phyloP scores from a whole-genome alignment of 2,329 filamentous ascomycete genomes.

The Fusarium globosum region DNA sequence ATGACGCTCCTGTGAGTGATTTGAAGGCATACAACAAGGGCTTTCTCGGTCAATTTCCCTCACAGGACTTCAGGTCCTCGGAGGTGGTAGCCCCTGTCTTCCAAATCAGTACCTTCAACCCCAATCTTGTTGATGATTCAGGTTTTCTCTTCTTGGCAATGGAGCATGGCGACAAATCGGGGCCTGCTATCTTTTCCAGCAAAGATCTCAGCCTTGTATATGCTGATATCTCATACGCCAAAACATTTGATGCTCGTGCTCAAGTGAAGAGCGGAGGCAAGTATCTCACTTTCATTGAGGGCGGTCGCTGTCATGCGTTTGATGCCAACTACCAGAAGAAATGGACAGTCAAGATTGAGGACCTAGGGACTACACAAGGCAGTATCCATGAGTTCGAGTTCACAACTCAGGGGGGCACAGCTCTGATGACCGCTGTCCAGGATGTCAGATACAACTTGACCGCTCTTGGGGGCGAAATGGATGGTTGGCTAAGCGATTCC shows the following conservation, averaged over 20 bases:
- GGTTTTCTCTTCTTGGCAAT: constrained; percentile 37
- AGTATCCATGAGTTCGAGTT: constrained; percentile 43
- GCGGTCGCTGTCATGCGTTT: constrained; percentile 34
- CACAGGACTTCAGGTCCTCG: constrained; percentile 36
- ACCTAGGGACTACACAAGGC: constrained; percentile 23
- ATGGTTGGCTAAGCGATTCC: constrained; percentile 39
- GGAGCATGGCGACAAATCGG: constrained; percentile 30
- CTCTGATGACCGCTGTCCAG: constrained; percentile 39
- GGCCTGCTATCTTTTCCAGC: constrained; percentile 40
- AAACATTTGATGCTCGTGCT: constrained; percentile 36
- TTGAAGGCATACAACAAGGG: constrained; percentile 31
- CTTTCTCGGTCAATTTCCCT: constrained; percentile 32
- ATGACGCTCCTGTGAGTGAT: constrained; percentile 26
- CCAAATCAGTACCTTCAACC: constrained; percentile 36
- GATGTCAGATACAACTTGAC: constrained; percentile 41
- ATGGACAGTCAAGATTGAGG: constrained; percentile 32
- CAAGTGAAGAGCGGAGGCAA: constrained; percentile 25
- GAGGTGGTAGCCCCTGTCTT: constrained; percentile 36
- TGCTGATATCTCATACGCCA: constrained; percentile 32
- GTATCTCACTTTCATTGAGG: constrained; percentile 41
- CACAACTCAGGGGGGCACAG: constrained; percentile 29
- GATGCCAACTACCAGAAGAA: constrained; percentile 36
- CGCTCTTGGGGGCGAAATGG: constrained; percentile 30
- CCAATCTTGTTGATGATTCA: constrained; percentile 28
- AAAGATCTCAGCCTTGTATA: constrained; percentile 40